phyloP scores from a whole-genome alignment of 1,284 basidiomycete species.

The Trichosporon faecale region DNA sequence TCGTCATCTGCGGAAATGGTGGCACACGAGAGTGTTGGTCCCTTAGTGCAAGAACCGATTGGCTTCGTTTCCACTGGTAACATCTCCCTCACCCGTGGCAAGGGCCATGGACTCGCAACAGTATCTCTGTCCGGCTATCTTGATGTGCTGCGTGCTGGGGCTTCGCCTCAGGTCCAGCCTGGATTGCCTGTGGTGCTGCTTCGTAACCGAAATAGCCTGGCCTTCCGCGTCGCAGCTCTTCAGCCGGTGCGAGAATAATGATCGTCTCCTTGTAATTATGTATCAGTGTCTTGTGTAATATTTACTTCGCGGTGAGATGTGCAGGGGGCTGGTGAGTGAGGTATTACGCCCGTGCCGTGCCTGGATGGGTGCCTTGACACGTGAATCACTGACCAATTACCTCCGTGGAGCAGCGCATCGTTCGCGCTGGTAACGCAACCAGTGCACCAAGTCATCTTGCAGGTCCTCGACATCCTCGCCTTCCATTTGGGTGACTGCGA shows the following conservation, averaged over 20 bases:
- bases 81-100: slow-evolving; percentile 70
- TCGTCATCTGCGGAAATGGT: neutral
- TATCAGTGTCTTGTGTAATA: too few species aligned
- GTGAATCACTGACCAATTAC: neutral
- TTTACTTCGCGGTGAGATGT: too few species aligned
- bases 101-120: slow-evolving; percentile 69
- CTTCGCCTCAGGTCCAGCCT: slow-evolving; percentile 49
- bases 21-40: slow-evolving; percentile 23
- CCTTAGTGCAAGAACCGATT: slow-evolving; percentile 58
- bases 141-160: slow-evolving; percentile 52
- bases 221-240: slow-evolving; percentile 51
- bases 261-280: neutral
- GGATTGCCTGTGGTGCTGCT: slow-evolving; percentile 51
- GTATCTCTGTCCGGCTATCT: slow-evolving; percentile 62
- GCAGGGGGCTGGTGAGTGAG: too few species aligned
- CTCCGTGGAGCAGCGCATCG: neutral
- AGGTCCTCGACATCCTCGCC: too few species aligned
- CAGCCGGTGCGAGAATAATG: neutral
- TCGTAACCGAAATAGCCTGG: slow-evolving; percentile 52
- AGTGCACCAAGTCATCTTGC: too few species aligned
- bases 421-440: neutral
- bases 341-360: neutral
- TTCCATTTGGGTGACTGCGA: neutral
- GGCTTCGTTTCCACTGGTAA: slow-evolving; percentile 78
- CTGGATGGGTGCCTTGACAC: neutral